A percentile compares a stretch with the other conserved stretches of the same genome.
Evolutionary conservation across 2,329 filamentous ascomycete genomes (phyloP).

Genomic region (Exophiala mesophila): DNA sequence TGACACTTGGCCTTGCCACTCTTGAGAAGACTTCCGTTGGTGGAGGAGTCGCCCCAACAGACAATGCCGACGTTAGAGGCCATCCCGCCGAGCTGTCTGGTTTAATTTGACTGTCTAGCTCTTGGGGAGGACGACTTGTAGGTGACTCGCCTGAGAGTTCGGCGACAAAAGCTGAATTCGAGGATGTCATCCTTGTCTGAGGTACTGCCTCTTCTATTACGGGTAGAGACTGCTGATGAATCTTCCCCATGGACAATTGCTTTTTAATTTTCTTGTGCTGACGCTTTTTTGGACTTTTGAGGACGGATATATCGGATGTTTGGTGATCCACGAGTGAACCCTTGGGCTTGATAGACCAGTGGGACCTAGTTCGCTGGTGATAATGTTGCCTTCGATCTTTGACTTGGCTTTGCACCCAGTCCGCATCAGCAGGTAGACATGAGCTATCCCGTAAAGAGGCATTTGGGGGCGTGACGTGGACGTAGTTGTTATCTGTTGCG

Average conservation of each 20-base stretch:
- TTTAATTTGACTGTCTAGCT: slow-evolving; percentile 10
- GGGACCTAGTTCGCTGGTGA: too few species aligned
- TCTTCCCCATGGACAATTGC: slow-evolving; percentile 28
- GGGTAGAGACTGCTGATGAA: background rate
- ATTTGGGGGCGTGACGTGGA: slow-evolving; percentile 16
- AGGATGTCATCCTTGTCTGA: too few species aligned
- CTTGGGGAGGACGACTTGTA: slow-evolving; percentile 9
- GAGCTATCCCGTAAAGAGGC: slow-evolving; percentile 12
- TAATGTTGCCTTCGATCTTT: too few species aligned
- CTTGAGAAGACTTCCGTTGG: slow-evolving; percentile 15
- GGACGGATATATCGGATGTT: too few species aligned
- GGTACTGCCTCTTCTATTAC: slow-evolving; percentile 1
- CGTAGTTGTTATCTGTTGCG: slow-evolving; percentile 20
- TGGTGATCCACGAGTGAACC: too few species aligned
- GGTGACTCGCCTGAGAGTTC: slow-evolving; percentile 32
- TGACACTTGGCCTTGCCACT: slow-evolving; percentile 12
- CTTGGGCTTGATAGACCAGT: too few species aligned
- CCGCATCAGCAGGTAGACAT: too few species aligned
- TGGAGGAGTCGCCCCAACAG: slow-evolving; percentile 19
- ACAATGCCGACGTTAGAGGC: slow-evolving; percentile 27
- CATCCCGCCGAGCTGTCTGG: slow-evolving; percentile 28
- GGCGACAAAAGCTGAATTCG: slow-evolving; percentile 25
- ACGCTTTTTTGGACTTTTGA: slow-evolving; percentile 34
- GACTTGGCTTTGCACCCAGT: too few species aligned
- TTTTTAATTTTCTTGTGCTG: slow-evolving; percentile 29